These are phyloP conservation scores for Saksenaea oblongispora DNA, from an alignment of 371 early-diverging fungal species.

Conservation along the genomic window DNA sequence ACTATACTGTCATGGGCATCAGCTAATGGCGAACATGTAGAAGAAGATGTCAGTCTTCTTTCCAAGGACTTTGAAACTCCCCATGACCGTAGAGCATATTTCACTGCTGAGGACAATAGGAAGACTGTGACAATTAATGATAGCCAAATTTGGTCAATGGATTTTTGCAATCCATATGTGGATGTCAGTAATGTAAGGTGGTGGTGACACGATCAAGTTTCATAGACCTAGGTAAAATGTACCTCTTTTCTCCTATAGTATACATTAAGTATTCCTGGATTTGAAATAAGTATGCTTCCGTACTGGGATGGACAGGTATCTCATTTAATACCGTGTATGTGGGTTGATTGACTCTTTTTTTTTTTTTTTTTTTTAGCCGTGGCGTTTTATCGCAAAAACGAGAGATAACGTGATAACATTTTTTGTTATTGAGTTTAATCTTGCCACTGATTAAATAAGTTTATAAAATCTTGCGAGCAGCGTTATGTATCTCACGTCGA, in stretches of 20 bases:
- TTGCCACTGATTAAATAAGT: constrained; percentile 12
- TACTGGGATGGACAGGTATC: constrained; percentile 73
- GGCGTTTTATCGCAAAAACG: constrained; percentile 58
- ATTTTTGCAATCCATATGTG: constrained; percentile 70
- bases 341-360: background rate
- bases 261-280: constrained; percentile 61
- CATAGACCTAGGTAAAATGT: background rate
- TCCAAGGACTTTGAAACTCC: constrained; percentile 21
- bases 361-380: constrained; percentile 38
- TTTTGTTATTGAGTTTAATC: constrained; percentile 61
- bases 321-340: background rate
- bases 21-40: constrained; percentile 35
- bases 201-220: background rate
- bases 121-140: constrained; percentile 36
- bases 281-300: constrained; percentile 53
- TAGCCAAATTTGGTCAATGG: constrained; percentile 62
- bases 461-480: constrained; percentile 17
- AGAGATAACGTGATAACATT: constrained; percentile 49
- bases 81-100: constrained; percentile 41
- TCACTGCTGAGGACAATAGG: constrained; percentile 30
- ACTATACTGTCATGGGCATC: constrained; percentile 43
- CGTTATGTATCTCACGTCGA: constrained; percentile 27
- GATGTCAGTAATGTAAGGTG: constrained; percentile 52
- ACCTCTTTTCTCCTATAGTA: constrained; percentile 13
- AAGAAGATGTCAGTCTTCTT: constrained; percentile 34